These are phyloP conservation scores for Pistacia vera DNA, from an alignment of 345 rosid species.

Conservation along the genomic window DNA sequence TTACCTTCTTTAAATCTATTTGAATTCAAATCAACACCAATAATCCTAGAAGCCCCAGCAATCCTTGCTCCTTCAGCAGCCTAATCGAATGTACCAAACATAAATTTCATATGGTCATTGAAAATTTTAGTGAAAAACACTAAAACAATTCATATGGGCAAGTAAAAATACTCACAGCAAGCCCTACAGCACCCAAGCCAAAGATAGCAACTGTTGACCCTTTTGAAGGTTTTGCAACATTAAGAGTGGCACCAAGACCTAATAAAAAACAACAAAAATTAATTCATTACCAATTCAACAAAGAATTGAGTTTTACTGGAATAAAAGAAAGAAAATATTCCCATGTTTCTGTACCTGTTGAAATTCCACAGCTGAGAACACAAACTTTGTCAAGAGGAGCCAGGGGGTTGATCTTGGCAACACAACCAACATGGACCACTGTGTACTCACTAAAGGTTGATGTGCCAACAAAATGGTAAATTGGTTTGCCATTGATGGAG, in stretches of 20 bases:
- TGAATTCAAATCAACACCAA: slow-evolving; percentile 44
- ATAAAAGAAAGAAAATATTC: not conserved
- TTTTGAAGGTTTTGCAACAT: slow-evolving; percentile 42
- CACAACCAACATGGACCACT: too few relatives aligned
- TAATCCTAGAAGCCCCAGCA: slow-evolving; percentile 43
- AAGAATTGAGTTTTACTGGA: not conserved
- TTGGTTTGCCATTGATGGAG: too few relatives aligned
- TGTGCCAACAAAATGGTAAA: slow-evolving; percentile 46
- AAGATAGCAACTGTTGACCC: slow-evolving; percentile 42
- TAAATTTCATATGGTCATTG: not conserved
- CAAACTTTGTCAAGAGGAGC: slow-evolving; percentile 46
- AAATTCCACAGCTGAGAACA: slow-evolving; percentile 49
- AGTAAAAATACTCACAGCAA: too few relatives aligned
- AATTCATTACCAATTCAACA: not conserved
- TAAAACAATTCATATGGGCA: too few relatives aligned
- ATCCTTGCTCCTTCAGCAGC: slow-evolving; percentile 41
- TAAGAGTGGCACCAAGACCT: slow-evolving; percentile 48
- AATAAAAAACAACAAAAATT: not conserved
- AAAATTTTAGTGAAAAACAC: not conserved
- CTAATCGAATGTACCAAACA: slow-evolving; percentile 10
- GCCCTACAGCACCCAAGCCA: slow-evolving; percentile 43
- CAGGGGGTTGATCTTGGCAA: slow-evolving; percentile 38
- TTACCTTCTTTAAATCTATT: slow-evolving; percentile 28
- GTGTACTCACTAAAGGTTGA: slow-evolving; percentile 46
- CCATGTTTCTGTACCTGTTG: slow-evolving; percentile 32